Conservation (phyloP, 768 basidiomycete species). For the Pleurotus tuoliensis region DNA sequence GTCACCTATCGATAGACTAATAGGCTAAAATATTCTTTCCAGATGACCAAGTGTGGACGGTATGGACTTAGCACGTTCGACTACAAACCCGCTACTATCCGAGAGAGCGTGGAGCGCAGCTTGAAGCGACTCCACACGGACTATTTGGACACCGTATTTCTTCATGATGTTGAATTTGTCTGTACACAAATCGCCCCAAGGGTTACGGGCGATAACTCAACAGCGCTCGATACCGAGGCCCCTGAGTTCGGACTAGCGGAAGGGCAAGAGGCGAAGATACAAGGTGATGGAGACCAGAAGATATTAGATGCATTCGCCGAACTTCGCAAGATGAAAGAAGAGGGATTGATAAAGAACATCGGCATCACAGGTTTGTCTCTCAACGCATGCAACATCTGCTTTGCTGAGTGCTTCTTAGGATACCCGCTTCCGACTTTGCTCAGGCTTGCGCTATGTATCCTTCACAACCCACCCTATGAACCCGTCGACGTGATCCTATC, state of each 20-base stretch:
- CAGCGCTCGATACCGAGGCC: slow-evolving; percentile 50
- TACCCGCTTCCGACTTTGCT: slow-evolving; percentile 82
- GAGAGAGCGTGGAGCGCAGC: slow-evolving; percentile 62
- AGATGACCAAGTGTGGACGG: slow-evolving; percentile 89
- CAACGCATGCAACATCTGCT: background rate
- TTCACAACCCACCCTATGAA: slow-evolving; percentile 59
- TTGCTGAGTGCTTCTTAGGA: slow-evolving; percentile 37
- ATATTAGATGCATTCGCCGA: slow-evolving; percentile 66
- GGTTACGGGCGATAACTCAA: slow-evolving; percentile 49
- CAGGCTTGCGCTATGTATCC: slow-evolving; percentile 72
- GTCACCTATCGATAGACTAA: background rate
- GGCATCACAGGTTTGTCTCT: slow-evolving; percentile 68
- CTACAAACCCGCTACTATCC: slow-evolving; percentile 65
- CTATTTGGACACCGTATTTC: slow-evolving; percentile 77
- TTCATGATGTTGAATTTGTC: slow-evolving; percentile 85
- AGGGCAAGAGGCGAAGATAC: slow-evolving; percentile 52
- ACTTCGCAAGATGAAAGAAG: slow-evolving; percentile 62
- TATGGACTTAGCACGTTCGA: slow-evolving; percentile 66
- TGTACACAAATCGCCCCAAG: slow-evolving; percentile 46
- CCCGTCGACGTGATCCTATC: slow-evolving; percentile 79
- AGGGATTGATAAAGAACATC: slow-evolving; percentile 68
- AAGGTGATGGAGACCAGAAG: slow-evolving; percentile 68
- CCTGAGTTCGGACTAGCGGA: slow-evolving; percentile 61
- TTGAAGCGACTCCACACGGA: slow-evolving; percentile 65
- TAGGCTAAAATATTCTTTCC: background rate